phyloP scores from a whole-genome alignment of 345 rosid species.

The Eutrema heterophyllum region DNA sequence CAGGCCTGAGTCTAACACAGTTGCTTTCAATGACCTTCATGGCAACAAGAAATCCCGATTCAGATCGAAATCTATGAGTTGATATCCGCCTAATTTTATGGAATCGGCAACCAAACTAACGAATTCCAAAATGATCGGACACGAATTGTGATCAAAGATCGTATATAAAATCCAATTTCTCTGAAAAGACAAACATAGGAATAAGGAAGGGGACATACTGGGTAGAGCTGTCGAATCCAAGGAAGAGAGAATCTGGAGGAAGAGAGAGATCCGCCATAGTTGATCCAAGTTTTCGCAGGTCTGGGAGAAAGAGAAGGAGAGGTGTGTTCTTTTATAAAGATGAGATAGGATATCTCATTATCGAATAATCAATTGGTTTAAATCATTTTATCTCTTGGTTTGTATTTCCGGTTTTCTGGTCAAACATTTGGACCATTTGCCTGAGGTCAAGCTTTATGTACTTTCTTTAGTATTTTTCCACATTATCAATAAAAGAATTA shows the following conservation, averaged over 20 bases:
- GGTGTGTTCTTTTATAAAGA: neutral
- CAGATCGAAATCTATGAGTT: neutral
- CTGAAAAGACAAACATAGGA: neutral
- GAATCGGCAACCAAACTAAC: neutral
- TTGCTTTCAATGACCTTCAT: constrained; percentile 89
- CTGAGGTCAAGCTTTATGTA: no score
- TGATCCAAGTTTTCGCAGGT: neutral
- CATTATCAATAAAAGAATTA: no score
- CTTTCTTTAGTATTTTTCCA: no score
- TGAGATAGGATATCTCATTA: no score
- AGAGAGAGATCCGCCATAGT: constrained; percentile 52
- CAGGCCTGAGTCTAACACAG: constrained; percentile 69
- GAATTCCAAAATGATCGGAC: neutral
- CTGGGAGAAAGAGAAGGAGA: neutral
- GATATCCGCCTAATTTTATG: neutral
- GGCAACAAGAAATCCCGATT: neutral
- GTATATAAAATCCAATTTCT: neutral
- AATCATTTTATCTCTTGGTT: no score
- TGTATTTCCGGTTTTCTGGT: no score
- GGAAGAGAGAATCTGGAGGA: constrained; percentile 70
- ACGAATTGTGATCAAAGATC: neutral
- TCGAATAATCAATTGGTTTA: no score
- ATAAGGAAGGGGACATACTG: constrained; percentile 45
- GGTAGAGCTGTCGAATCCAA: constrained; percentile 89
- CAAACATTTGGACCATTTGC: no score